Evolutionary conservation across 2,329 filamentous ascomycete genomes (phyloP).

Genomic region (Fusarium oxysporum): DNA sequence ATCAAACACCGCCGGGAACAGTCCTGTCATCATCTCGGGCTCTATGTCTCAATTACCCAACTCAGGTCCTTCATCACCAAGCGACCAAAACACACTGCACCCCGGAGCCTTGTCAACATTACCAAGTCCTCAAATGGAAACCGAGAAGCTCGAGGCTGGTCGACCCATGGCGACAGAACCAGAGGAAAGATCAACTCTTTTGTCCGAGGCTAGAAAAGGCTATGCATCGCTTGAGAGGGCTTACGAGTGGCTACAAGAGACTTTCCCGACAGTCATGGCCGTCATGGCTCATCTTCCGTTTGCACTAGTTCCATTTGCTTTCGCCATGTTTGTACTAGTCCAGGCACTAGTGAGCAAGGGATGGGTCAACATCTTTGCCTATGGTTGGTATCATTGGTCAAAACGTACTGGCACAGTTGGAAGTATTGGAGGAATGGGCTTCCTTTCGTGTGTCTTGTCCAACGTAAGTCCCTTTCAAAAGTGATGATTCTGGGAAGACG

Average conservation of each 20-base stretch:
- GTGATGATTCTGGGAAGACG: too few species aligned
- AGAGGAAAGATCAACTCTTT: constrained; percentile 58
- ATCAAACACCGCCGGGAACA: constrained; percentile 2
- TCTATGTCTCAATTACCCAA: background rate
- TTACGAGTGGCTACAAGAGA: constrained; percentile 73
- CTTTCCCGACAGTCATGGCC: constrained; percentile 75
- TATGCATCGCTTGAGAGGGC: constrained; percentile 49
- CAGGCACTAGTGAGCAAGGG: constrained; percentile 79
- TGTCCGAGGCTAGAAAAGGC: constrained; percentile 58
- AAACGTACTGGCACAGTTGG: constrained; percentile 75
- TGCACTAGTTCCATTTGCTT: constrained; percentile 76
- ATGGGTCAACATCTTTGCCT: constrained; percentile 78
- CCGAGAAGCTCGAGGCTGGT: background rate
- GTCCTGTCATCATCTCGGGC: constrained; percentile 5
- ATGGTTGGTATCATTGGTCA: constrained; percentile 81
- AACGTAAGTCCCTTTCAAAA: constrained; percentile 62
- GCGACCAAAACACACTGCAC: background rate
- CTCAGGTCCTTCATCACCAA: background rate
- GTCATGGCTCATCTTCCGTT: constrained; percentile 75
- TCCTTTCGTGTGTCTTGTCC: constrained; percentile 76
- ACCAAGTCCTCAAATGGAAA: constrained; percentile 5
- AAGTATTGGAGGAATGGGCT: constrained; percentile 77
- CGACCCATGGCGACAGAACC: fast-evolving
- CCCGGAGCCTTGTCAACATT: background rate
- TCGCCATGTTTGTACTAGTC: constrained; percentile 80